These are phyloP conservation scores for Fusarium zealandicum DNA, from an alignment of 2,329 filamentous ascomycete species.

Conservation along the genomic window DNA sequence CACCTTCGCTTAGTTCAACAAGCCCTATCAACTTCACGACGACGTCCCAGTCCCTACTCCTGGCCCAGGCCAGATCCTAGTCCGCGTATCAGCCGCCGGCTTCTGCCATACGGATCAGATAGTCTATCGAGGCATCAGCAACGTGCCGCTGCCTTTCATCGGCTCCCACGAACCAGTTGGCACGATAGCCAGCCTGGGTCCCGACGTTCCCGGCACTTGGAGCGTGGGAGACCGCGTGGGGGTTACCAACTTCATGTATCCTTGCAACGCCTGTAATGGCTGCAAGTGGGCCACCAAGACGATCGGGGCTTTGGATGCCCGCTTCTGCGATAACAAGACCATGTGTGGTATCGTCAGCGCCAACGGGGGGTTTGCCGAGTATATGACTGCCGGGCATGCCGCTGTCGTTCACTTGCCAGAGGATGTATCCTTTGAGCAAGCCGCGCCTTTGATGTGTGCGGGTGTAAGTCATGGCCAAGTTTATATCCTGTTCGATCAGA, in stretches of 20 bases:
- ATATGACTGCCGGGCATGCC: constrained; percentile 23
- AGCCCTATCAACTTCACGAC: constrained; percentile 17
- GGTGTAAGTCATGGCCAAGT: constrained; percentile 8
- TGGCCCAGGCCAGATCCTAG: constrained; percentile 16
- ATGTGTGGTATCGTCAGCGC: constrained; percentile 24
- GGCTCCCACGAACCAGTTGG: constrained; percentile 37
- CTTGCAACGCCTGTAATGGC: constrained; percentile 21
- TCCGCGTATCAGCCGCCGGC: constrained; percentile 13
- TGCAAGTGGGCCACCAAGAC: constrained; percentile 26
- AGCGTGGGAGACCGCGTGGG: constrained; percentile 26
- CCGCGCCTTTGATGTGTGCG: constrained; percentile 29
- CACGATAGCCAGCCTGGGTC: constrained; percentile 25
- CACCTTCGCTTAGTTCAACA: constrained; percentile 11
- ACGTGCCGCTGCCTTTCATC: constrained; percentile 25
- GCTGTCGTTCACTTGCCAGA: constrained; percentile 22
- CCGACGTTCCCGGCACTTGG: constrained; percentile 17
- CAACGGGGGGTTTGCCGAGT: constrained; percentile 28
- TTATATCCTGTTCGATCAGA: neutral
- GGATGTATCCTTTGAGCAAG: constrained; percentile 29
- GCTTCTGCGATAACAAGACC: constrained; percentile 29
- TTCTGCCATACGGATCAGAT: constrained; percentile 36
- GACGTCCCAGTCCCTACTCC: constrained; percentile 16
- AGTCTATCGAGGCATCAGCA: constrained; percentile 28
- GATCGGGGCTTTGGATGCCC: constrained; percentile 19
- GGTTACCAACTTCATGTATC: constrained; percentile 29